phyloP scores from a whole-genome alignment of 1,284 basidiomycete genomes.

The Ceratorhiza oryzae-sativae region DNA sequence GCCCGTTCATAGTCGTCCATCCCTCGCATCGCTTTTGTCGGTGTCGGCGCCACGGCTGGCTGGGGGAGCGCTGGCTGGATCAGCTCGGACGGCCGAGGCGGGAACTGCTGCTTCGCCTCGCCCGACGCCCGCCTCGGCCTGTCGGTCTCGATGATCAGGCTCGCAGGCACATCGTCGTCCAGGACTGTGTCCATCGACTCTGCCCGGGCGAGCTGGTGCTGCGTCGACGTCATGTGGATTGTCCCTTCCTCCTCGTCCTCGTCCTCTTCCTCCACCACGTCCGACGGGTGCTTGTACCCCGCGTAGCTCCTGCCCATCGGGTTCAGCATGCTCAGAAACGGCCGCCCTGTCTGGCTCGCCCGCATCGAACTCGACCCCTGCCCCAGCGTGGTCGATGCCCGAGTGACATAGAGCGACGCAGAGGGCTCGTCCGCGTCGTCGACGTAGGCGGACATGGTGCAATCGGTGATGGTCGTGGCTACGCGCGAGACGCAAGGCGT shows the following conservation, averaged over 20 bases:
- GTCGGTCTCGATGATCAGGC: constrained; percentile 77
- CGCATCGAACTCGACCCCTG: constrained; percentile 11
- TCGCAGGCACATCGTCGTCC: constrained; percentile 81
- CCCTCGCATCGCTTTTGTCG: constrained; percentile 63
- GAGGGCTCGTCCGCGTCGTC: constrained; percentile 34
- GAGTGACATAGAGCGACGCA: constrained; percentile 36
- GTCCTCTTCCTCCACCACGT: constrained; percentile 43
- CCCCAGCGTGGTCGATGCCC: not conserved
- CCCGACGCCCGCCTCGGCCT: constrained; percentile 1
- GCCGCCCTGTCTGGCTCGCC: constrained; percentile 38
- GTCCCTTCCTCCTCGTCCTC: constrained; percentile 41
- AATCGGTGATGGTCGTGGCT: constrained; percentile 37
- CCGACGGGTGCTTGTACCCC: constrained; percentile 58
- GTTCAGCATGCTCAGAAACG: constrained; percentile 81
- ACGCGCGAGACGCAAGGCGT: not conserved
- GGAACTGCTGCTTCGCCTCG: constrained; percentile 25
- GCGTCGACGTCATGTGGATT: constrained; percentile 20
- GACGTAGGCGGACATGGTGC: constrained; percentile 37
- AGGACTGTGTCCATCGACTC: constrained; percentile 44
- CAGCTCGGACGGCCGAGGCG: constrained; percentile 74
- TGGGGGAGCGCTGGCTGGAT: constrained; percentile 43
- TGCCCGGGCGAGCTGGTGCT: constrained; percentile 9
- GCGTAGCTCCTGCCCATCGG: constrained; percentile 74
- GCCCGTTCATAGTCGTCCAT: constrained; percentile 88
- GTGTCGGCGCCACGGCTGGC: constrained; percentile 43